Percentiles rank a stretch among this genome's conserved stretches.
Evolutionary conservation across 1,284 basidiomycete genomes (phyloP).

Genomic region (Trametes sp.): DNA sequence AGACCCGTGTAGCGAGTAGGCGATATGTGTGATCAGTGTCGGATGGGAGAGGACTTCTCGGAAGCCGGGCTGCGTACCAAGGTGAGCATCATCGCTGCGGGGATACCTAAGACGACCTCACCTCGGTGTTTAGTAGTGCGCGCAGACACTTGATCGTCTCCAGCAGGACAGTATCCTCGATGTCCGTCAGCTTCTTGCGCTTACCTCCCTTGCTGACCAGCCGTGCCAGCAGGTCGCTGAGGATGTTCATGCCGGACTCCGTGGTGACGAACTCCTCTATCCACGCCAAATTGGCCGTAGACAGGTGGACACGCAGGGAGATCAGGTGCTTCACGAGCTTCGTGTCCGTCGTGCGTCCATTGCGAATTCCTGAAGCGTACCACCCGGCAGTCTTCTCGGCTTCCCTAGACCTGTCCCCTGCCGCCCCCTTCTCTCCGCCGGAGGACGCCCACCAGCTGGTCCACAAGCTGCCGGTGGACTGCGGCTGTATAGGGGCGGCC

Average conservation of each 20-base stretch:
- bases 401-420: slow-evolving; percentile 49
- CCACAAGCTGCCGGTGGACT: slow-evolving; percentile 79
- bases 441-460: slow-evolving; percentile 75
- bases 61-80: slow-evolving; percentile 63
- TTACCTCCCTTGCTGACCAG: slow-evolving; percentile 72
- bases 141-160: slow-evolving; percentile 85
- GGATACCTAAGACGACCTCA: slow-evolving; percentile 44
- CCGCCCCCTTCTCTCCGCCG: slow-evolving; percentile 55
- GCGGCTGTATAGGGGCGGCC: slow-evolving; percentile 57
- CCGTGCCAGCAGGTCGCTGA: slow-evolving; percentile 63
- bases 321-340: slow-evolving; percentile 83
- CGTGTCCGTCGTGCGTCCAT: slow-evolving; percentile 58
- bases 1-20: slow-evolving; percentile 72
- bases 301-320: slow-evolving; percentile 85
- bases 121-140: slow-evolving; percentile 86
- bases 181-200: slow-evolving; percentile 62
- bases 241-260: slow-evolving; percentile 71
- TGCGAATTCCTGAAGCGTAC: slow-evolving; percentile 67
- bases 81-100: slow-evolving; percentile 16
- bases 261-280: slow-evolving; percentile 77
- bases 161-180: slow-evolving; percentile 72
- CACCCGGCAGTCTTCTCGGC: slow-evolving; percentile 58
- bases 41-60: slow-evolving; percentile 71
- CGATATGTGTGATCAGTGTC: slow-evolving; percentile 75
- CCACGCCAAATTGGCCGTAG: slow-evolving; percentile 83